A percentile compares a stretch with the other conserved stretches of the same genome.
phyloP scores from a whole-genome alignment of 257 asterid species.

The Primulina eburnea region DNA sequence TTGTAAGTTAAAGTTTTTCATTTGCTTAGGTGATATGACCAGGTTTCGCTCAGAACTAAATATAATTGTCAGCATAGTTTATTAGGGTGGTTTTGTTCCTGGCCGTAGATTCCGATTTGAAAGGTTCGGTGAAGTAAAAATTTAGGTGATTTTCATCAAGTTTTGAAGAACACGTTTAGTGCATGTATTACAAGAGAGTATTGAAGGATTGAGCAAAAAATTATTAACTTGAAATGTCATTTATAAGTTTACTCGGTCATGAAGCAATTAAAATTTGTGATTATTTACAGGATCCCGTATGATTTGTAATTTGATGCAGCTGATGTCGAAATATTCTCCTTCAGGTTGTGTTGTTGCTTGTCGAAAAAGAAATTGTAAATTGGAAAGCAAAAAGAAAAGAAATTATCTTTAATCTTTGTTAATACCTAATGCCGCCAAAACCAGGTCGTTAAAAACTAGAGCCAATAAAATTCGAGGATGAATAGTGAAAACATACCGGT shows the following conservation, averaged over 20 bases:
- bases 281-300: neutral
- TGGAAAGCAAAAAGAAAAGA: no score
- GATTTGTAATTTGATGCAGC: neutral
- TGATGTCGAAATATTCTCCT: neutral
- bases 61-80: neutral
- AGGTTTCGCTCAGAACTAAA: neutral
- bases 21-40: neutral
- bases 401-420: no score
- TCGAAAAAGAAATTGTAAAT: neutral
- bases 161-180: no score
- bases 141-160: neutral
- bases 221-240: neutral
- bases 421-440: neutral
- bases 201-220: neutral
- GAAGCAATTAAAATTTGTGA: neutral
- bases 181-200: neutral
- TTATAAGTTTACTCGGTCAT: no score
- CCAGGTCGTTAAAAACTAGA: neutral
- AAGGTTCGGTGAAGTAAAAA: no score
- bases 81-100: no score
- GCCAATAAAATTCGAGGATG: neutral
- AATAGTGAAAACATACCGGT: no score
- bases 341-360: neutral
- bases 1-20: slow-evolving; percentile 9
- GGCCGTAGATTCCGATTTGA: no score